phyloP scores from a whole-genome alignment of 2,329 filamentous ascomycete species.

The Davidsoniella virescens region DNA sequence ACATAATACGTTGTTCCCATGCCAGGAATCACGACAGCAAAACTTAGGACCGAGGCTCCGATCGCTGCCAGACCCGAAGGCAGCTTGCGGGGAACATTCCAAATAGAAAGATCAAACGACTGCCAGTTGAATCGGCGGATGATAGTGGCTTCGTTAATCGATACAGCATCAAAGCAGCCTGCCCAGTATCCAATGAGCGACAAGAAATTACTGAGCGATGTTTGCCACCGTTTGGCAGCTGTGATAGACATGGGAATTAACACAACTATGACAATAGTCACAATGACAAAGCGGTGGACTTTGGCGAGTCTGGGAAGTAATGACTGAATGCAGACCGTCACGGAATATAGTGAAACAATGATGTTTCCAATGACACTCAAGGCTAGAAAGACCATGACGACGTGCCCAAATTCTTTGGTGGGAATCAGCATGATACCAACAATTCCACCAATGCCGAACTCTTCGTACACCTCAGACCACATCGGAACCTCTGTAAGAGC shows the following conservation, averaged over 20 bases:
- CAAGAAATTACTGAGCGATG: constrained; percentile 28
- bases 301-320: constrained; percentile 24
- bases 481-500: constrained; percentile 19
- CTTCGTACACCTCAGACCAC: constrained; percentile 19
- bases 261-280: constrained; percentile 24
- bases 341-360: constrained; percentile 24
- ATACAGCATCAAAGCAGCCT: constrained; percentile 26
- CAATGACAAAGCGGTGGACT: constrained; percentile 28
- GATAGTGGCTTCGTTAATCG: constrained; percentile 27
- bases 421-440: constrained; percentile 20
- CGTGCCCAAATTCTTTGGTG: constrained; percentile 21
- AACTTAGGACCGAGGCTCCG: constrained; percentile 26
- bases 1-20: constrained; percentile 29
- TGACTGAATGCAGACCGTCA: constrained; percentile 26
- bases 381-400: constrained; percentile 21
- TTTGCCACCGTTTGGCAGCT: constrained; percentile 25
- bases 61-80: constrained; percentile 28
- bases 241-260: constrained; percentile 25
- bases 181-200: constrained; percentile 31
- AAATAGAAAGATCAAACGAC: constrained; percentile 25
- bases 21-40: constrained; percentile 26
- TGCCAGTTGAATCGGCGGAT: constrained; percentile 27
- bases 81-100: constrained; percentile 27
- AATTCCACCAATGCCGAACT: constrained; percentile 20
- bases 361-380: constrained; percentile 25